Base-by-base conservation (phyloP, 345 rosid species). In the Lepidium sativum region DNA sequence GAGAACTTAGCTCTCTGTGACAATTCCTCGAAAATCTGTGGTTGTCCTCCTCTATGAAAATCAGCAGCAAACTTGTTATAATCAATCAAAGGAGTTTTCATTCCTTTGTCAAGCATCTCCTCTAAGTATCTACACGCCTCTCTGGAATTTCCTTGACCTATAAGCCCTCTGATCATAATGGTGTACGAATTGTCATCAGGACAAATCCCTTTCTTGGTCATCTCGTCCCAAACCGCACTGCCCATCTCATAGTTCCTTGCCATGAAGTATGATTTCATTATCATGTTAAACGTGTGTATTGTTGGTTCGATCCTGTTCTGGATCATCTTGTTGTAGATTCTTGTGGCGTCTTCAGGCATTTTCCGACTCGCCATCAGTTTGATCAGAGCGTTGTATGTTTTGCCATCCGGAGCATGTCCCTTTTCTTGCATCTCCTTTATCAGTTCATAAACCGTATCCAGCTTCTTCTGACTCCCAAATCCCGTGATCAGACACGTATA, bases 401-500 rank as follows among this genome's bases (percentile, higher is more conserved):
- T 77, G 2, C 95, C 88, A 81, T 90, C 96, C 1, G 97, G 89
- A 15, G 84, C 89, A 74, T 78, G 84, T 25, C 85, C 84, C 55
- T 76, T 80, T 32, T 84, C 92, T 59, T 85, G 83, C 96, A 94
- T 94, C 76, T 90, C 91, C 77, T 77, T 80, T 72, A 86, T 70
- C 75, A 90, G 74, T 11, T 77, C 76, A 50, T 74, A 83, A 62
- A 88, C 97, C 47, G 79, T 60, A 25, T 83, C 95, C 82, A 90
- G 80, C 73, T 80, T 79, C 76, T 61, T 86, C 74, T 56, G 86
- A 37, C 69, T 80, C 55, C 99, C 99, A 25, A 83, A 90, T 16
- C 99, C 96, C 0, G 92, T 82, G 64, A 94, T 83, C 81, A 94
- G 62, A 77, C 96, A 85, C 0, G 97, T 90, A 77, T 90, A 88